Evolutionary conservation across 148 eudicot species (phyloP).

Genomic region (Rhododendron vialii): DNA sequence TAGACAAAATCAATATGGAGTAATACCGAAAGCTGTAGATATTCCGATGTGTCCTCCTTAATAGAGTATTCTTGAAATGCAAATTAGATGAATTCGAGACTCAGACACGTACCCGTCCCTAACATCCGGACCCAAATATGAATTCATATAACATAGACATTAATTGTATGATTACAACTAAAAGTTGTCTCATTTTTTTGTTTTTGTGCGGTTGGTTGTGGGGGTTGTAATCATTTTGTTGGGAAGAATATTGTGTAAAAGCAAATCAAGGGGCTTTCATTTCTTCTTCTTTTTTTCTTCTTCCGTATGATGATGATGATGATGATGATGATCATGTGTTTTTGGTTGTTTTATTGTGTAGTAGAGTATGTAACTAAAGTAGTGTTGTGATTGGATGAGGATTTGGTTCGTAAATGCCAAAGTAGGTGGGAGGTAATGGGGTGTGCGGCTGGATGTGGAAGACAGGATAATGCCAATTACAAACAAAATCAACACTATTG

Average conservation of each 20-base stretch:
- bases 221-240: neutral
- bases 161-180: neutral
- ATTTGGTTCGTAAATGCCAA: conserved; percentile 3
- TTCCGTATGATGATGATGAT: neutral
- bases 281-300: neutral
- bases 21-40: neutral
- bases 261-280: neutral
- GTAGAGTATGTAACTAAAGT: neutral
- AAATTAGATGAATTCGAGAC: neutral
- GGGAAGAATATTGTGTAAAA: neutral
- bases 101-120: neutral
- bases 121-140: neutral
- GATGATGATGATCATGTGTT: neutral
- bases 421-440: neutral
- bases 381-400: neutral
- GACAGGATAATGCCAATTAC: conserved; percentile 2
- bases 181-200: neutral
- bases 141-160: neutral
- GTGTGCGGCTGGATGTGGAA: neutral
- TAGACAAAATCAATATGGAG: no score
- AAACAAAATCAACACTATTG: neutral
- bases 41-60: neutral
- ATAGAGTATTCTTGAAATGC: neutral
- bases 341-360: neutral
- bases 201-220: neutral